Conservation (phyloP, 306 rosid genomes). For the Chamaecrista fasciculata region DNA sequence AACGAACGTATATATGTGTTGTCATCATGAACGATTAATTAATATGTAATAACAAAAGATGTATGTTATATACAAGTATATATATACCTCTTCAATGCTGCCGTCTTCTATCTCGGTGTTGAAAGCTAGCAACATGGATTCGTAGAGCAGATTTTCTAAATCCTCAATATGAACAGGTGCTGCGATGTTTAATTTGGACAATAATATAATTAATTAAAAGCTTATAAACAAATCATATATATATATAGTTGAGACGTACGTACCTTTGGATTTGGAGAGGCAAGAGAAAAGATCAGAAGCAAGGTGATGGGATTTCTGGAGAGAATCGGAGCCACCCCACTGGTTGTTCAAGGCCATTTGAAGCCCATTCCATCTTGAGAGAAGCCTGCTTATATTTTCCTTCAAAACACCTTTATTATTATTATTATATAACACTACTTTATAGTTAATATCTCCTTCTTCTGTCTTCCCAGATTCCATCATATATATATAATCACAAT, state of each 20-base stretch:
- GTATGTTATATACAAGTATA: background rate
- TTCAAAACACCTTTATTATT: background rate
- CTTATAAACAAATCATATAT: no score
- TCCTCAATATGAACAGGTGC: background rate
- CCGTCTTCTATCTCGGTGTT: conserved; percentile 18
- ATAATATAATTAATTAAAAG: no score
- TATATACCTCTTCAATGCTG: background rate
- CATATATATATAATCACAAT: background rate
- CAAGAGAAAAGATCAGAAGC: background rate
- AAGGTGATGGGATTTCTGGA: background rate
- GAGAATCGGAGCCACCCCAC: conserved; percentile 14
- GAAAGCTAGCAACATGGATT: background rate
- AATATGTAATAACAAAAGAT: no score
- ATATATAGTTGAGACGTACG: no score
- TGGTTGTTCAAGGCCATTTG: background rate
- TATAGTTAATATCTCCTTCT: background rate
- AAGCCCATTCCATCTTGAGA: background rate
- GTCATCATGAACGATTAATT: no score
- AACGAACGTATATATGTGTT: no score
- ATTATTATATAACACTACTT: no score
- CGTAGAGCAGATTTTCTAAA: conserved; percentile 4
- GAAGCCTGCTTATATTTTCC: background rate
- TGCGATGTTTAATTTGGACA: no score
- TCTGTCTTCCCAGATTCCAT: background rate
- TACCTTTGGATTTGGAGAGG: conserved; percentile 9